Percentiles rank a stretch among this genome's conserved stretches.
Conservation (phyloP, 768 basidiomycete species). For the Goffeauzyma gilvescens region DNA sequence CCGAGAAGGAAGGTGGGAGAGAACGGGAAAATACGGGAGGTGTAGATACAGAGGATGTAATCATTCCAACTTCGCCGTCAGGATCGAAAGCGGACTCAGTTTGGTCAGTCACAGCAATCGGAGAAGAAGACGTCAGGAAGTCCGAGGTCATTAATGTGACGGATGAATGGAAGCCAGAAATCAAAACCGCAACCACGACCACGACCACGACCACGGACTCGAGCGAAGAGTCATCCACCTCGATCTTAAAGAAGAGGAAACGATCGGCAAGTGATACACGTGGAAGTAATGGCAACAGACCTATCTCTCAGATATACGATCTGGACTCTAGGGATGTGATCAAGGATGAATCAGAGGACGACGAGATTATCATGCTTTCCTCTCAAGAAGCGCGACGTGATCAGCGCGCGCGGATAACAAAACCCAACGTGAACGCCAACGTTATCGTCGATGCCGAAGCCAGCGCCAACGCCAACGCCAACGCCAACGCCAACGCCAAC, state of each 20-base stretch:
- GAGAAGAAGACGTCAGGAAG: no score
- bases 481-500: not conserved
- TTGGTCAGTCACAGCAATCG: no score
- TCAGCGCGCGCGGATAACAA: no score
- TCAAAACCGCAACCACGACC: not conserved
- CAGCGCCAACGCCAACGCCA: no score
- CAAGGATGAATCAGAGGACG: slow-evolving; percentile 4
- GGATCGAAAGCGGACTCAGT: not conserved
- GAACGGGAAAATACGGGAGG: not conserved
- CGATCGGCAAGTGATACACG: no score
- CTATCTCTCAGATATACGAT: not conserved
- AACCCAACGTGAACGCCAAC: not conserved
- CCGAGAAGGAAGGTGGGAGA: no score
- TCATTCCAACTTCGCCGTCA: not conserved
- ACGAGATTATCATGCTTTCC: slow-evolving; percentile 9
- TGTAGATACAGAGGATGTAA: not conserved
- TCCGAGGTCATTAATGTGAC: no score
- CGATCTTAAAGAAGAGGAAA: no score
- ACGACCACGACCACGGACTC: not conserved
- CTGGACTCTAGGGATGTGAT: not conserved
- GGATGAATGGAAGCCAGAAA: not conserved
- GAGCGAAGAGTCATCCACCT: not conserved
- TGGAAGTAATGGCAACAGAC: no score
- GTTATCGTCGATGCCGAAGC: not conserved
- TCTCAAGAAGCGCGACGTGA: slow-evolving; percentile 3